A percentile compares a stretch with the other conserved stretches of the same genome.
phyloP scores from a whole-genome alignment of 169 alveolate species.

The Plasmodium cynomolgi region DNA sequence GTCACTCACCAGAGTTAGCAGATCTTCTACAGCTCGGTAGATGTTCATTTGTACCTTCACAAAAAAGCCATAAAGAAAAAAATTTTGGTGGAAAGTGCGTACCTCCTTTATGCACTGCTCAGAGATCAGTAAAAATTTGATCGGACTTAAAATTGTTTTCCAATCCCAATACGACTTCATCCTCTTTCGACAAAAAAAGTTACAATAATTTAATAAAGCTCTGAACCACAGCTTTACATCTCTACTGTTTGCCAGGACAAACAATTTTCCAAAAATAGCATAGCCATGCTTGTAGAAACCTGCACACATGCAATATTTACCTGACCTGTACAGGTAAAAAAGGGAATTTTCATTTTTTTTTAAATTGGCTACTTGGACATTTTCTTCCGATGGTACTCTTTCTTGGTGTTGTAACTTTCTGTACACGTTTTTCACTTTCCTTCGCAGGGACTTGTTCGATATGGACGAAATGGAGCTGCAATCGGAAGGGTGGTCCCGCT shows the following conservation, averaged over 20 bases:
- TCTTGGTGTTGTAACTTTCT: slow-evolving; percentile 22
- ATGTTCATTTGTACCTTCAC: slow-evolving; percentile 33
- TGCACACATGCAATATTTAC: slow-evolving; percentile 33
- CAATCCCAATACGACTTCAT: neutral
- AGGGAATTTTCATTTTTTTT: slow-evolving; percentile 22
- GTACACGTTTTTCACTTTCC: slow-evolving; percentile 4
- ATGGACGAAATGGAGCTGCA: slow-evolving; percentile 37
- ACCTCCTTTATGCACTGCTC: slow-evolving; percentile 49
- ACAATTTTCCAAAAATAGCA: slow-evolving; percentile 31
- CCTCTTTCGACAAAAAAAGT: slow-evolving; percentile 46
- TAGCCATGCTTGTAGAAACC: slow-evolving; percentile 54
- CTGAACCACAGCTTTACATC: slow-evolving; percentile 54
- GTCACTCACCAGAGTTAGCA: slow-evolving; percentile 37
- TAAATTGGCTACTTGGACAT: slow-evolving; percentile 23
- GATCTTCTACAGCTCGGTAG: slow-evolving; percentile 49
- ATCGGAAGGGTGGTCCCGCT: neutral
- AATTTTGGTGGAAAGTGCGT: slow-evolving; percentile 22
- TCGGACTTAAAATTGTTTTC: slow-evolving; percentile 7
- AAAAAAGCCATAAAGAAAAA: slow-evolving; percentile 39
- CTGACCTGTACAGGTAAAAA: slow-evolving; percentile 57
- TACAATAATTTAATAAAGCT: slow-evolving; percentile 36
- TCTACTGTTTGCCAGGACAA: slow-evolving; percentile 5
- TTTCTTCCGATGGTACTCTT: neutral
- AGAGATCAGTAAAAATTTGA: slow-evolving; percentile 25
- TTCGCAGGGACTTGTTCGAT: slow-evolving; percentile 45